Evolutionary conservation across 2,329 filamentous ascomycete genomes (phyloP).

Genomic region (Pestalotiopsis sp.): DNA sequence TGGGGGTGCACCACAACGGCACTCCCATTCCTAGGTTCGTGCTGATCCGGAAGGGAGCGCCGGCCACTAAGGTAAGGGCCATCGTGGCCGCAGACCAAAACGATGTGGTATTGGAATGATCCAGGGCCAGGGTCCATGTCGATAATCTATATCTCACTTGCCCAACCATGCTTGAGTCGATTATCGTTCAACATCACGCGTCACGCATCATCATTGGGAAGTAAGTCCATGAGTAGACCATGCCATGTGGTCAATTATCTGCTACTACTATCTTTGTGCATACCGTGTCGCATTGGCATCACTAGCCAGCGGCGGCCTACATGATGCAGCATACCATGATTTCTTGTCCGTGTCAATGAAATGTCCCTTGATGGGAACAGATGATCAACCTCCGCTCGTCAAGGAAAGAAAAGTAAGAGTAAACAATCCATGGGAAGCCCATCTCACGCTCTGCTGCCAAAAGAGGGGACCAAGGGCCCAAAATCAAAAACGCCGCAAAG

Average conservation of each 20-base stretch:
- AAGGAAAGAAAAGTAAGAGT: background rate
- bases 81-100: background rate
- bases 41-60: background rate
- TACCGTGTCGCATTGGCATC: background rate
- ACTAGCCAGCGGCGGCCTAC: background rate
- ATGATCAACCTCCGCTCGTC: background rate
- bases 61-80: constrained; percentile 7
- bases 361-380: constrained; percentile 11
- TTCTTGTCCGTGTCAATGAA: constrained; percentile 2
- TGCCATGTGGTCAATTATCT: too few relatives aligned
- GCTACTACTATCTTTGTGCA: too few relatives aligned
- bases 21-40: background rate
- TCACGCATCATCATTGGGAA: background rate
- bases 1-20: background rate
- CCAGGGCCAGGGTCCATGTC: background rate
- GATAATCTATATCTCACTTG: background rate
- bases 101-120: background rate
- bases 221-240: background rate
- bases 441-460: constrained; percentile 23
- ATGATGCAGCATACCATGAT: background rate
- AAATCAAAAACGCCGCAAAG: constrained; percentile 27
- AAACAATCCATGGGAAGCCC: constrained; percentile 17
- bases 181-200: too few relatives aligned
- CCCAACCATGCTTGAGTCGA: too few relatives aligned
- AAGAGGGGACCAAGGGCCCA: constrained; percentile 13